These are phyloP conservation scores for Setaria italica DNA, from an alignment of 202 grass and related monocot genomes.

Conservation along the genomic window DNA sequence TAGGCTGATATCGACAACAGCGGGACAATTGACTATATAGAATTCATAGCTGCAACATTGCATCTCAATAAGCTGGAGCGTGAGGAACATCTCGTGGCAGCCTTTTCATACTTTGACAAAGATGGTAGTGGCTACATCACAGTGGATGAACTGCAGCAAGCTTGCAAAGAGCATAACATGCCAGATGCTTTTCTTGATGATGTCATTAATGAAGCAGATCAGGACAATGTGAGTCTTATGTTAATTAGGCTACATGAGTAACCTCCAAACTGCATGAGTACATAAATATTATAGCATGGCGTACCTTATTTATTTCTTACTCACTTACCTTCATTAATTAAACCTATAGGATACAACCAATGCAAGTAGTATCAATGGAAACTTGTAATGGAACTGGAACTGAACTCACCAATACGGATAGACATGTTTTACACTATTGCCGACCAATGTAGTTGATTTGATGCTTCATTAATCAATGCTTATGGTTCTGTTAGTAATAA, in stretches of 20 bases:
- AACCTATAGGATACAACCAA: conserved; percentile 18
- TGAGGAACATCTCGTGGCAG: conserved; percentile 83
- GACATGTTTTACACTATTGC: background rate
- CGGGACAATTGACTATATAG: conserved; percentile 85
- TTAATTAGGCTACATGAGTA: conserved; percentile 10
- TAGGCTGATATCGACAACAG: conserved; percentile 91
- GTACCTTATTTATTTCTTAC: conserved; percentile 24
- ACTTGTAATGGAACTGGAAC: background rate
- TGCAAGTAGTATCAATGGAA: conserved; percentile 29
- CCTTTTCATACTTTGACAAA: conserved; percentile 91
- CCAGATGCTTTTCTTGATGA: conserved; percentile 90
- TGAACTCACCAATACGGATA: background rate
- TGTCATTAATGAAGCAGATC: conserved; percentile 83
- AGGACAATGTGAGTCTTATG: conserved; percentile 76
- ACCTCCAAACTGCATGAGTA: background rate
- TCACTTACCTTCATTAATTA: conserved; percentile 3
- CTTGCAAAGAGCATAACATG: conserved; percentile 92
- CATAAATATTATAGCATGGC: conserved; percentile 3
- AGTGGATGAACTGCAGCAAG: conserved; percentile 85
- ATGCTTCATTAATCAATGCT: conserved; percentile 27
- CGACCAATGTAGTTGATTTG: background rate
- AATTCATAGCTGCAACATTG: conserved; percentile 91
- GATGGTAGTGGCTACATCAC: conserved; percentile 91
- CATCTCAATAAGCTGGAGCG: conserved; percentile 91
- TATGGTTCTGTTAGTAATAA: conserved; percentile 32